Base-by-base conservation (phyloP, 257 asterid genomes). In the Solanum paucissectum region DNA sequence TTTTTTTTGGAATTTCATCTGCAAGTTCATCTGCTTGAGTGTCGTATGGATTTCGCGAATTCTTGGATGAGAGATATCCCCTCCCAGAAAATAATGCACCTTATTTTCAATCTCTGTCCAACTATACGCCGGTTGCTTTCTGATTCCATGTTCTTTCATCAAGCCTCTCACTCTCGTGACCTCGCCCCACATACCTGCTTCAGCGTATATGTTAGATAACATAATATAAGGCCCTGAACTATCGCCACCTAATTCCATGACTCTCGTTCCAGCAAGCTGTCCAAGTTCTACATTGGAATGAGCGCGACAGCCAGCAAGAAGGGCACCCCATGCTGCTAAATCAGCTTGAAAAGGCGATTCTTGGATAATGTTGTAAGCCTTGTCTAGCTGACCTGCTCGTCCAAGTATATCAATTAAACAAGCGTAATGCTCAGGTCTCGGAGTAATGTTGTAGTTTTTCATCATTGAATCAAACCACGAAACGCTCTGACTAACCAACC, bases 281-380 rank as follows among this genome's bases (percentile, higher is more conserved):
- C 87, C 90, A 1, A 88, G 42, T 4, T 88, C 90, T 81, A 66
- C 46, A 25, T 88, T 77, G 64, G 79, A 69, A 27, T 86, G 81
- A 75, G 88, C 88, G 12, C 40, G 69, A 81, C 90, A 74, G 32
- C 86, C 88, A 37, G 88, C 82, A 64, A 88, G 88, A 74, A 88
- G 83, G 33, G 88, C 90, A 79, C 90, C 90, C 90, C 90, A 88
- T 64, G 87, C 86, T 5, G 77, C 75, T 36, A 83, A 79, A 84
- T 88, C 88, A 42, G 88, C 88, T 69, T 88, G 32, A 42, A 86
- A 86, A 23, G 88, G 86, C 84, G 86, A 85, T 29, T 46, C 84
- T 77, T 77, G 86, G 87, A 85, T 85, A 7, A 88, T 64, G 66
- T 66, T 18, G 32, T 85, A 88, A 86, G 87, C 88, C 81, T 77